Base-by-base conservation (phyloP, 202 grass and related monocot genomes). In the Setaria viridis region DNA sequence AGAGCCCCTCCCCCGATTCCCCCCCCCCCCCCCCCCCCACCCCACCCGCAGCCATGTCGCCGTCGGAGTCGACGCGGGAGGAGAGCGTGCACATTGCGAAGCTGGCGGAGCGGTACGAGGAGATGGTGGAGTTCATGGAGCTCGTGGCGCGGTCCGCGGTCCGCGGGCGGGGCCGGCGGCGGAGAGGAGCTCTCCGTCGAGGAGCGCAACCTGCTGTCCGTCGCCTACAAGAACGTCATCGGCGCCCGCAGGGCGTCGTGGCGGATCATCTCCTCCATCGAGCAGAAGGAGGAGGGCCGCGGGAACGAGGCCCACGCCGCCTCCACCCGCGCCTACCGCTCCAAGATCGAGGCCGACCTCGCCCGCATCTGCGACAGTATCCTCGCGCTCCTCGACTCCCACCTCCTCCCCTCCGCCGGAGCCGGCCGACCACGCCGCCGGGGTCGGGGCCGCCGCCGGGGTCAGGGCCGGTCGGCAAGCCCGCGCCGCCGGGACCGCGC, bases 111-210 rank as follows among this genome's bases (percentile, higher is more conserved):
- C 87, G 93, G 81, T 93, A 93, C 88, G 93, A 95, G 76, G 93
- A 95, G 87, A 95, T 95, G 93, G 91, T 95, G 3, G 93, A 95
- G 87, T 95, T 91, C 91, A 93, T 95, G 93, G 93, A 95, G 91
- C 85, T 87, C 50, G 93, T 95, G 16, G 88, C 91, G 46, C 82
- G 85, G 37, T 25, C 25, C 25, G 25, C 25, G 25, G 25, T 43
- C 91, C 9, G 87, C 93, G 0, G 93, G 88, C 7, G 88, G 86
- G 7, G 82, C 89, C 2, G 87, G 82, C 3, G 82, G 81, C 29
- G 85, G 85, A 0, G 91, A 95, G 63, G 93, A 95, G 85, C 89
- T 95, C 80, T 89, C 93, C 17, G 89, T 91, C 14, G 93, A 95
- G 86, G 93, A 95, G 86, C 91, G 93, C 64, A 95, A 95, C 86